Conservation (phyloP, 257 asterid species). For the Solanum ossicruentum region DNA sequence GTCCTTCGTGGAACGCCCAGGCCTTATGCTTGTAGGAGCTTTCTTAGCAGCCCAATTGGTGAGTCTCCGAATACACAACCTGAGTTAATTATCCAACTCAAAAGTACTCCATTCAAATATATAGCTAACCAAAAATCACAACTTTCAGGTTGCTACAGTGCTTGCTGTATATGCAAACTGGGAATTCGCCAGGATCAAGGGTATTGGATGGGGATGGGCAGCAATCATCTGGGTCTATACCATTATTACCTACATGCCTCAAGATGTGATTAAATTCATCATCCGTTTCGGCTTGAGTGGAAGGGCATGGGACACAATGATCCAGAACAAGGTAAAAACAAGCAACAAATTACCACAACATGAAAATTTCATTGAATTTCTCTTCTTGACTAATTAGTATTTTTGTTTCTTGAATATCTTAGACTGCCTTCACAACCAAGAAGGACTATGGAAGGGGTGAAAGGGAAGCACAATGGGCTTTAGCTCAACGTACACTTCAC, state of each 20-base stretch:
- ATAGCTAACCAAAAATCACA: background rate
- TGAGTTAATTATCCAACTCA: background rate
- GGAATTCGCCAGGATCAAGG: constrained; percentile 63
- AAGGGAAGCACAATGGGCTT: constrained; percentile 80
- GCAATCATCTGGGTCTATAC: constrained; percentile 72
- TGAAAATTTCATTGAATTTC: background rate
- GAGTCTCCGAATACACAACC: background rate
- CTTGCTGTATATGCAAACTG: constrained; percentile 67
- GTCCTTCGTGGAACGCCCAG: constrained; percentile 81
- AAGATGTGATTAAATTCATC: constrained; percentile 66
- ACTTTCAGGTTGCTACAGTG: constrained; percentile 41
- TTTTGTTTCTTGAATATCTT: background rate
- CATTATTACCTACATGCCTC: constrained; percentile 62
- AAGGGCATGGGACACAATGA: constrained; percentile 70
- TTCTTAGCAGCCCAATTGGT: constrained; percentile 70
- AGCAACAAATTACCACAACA: background rate
- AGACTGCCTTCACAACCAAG: constrained; percentile 82
- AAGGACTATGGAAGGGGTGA: constrained; percentile 72
- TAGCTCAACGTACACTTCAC: constrained; percentile 75
- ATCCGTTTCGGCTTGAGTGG: constrained; percentile 51
- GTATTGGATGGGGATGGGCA: constrained; percentile 92
- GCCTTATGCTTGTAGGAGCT: constrained; percentile 49
- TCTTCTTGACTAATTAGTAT: background rate
- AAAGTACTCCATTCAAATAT: background rate
- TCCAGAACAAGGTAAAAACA: constrained; percentile 50